Evolutionary conservation across 2,329 filamentous ascomycete genomes (phyloP).

Genomic region (Graphilbum sp.): DNA sequence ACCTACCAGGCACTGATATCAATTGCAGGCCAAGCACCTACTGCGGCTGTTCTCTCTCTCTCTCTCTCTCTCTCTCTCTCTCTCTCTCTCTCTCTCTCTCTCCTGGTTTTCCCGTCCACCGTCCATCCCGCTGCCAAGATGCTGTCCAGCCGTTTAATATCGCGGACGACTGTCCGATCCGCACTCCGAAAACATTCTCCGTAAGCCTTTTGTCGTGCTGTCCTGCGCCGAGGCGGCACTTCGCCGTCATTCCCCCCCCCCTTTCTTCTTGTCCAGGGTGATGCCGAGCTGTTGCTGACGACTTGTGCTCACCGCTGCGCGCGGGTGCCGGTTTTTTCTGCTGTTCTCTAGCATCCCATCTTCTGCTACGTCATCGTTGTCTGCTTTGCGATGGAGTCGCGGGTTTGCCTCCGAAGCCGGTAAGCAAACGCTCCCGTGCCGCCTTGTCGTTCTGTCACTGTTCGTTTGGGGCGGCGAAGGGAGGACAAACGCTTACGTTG

Average conservation of each 20-base stretch:
- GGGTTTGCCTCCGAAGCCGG: conserved; percentile 35
- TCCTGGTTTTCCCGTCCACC: not conserved
- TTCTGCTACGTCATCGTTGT: conserved; percentile 20
- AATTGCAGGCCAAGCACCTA: not conserved
- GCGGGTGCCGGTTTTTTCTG: not conserved
- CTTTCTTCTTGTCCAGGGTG: not conserved
- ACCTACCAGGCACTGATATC: not conserved
- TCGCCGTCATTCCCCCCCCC: conserved; percentile 1
- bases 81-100: not conserved
- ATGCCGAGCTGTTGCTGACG: not conserved
- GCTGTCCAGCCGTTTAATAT: conserved; percentile 45
- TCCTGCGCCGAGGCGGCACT: not conserved
- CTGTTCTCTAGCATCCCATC: conserved; percentile 32
- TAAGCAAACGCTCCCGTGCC: too few species aligned
- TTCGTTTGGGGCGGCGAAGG: too few species aligned
- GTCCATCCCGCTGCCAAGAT: conserved; percentile 21
- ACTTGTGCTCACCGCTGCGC: not conserved
- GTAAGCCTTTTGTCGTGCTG: conserved; percentile 4
- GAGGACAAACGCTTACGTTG: too few species aligned
- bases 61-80: not conserved
- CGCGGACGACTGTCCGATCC: conserved; percentile 39
- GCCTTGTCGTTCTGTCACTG: too few species aligned
- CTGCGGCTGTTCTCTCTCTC: not conserved
- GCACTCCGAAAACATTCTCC: conserved; percentile 25
- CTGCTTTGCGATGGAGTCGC: conserved; percentile 35